Evolutionary conservation across 208 protist genomes (phyloP).

Genomic region (Trypanosomatidae sp.): DNA sequence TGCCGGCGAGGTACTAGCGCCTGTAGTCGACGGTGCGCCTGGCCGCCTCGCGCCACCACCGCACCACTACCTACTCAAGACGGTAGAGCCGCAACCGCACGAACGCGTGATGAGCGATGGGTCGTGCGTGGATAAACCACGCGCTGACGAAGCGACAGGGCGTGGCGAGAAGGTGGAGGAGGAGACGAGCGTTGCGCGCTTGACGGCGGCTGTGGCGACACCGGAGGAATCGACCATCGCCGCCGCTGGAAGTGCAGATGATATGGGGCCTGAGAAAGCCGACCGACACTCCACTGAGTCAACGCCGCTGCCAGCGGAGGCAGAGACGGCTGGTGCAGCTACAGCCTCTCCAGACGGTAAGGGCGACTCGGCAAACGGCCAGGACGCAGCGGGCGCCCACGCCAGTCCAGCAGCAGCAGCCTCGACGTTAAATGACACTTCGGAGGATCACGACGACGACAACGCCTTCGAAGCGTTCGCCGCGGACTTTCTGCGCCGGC

Average conservation of each 20-base stretch:
- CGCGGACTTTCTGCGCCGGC: constrained; percentile 42
- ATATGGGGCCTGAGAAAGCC: background rate
- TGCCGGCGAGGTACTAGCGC: background rate
- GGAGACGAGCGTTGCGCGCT: background rate
- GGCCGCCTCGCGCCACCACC: constrained; percentile 17
- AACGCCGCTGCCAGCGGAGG: background rate
- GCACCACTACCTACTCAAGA: constrained; percentile 30
- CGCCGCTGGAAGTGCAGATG: background rate
- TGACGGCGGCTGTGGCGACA: background rate
- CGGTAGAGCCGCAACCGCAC: constrained; percentile 22
- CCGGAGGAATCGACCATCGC: background rate
- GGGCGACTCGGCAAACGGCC: background rate
- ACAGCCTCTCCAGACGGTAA: background rate
- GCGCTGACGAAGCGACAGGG: background rate
- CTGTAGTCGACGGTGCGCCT: background rate
- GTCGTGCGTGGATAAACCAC: background rate
- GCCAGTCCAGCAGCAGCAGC: background rate
- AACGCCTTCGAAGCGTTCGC: constrained; percentile 19
- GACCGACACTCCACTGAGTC: background rate
- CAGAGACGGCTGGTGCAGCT: background rate
- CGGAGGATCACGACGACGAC: constrained; percentile 1
- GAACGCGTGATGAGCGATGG: constrained; percentile 8
- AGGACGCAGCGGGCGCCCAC: background rate
- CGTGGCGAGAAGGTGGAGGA: background rate
- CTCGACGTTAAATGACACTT: background rate